Percentiles rank a stretch among this genome's conserved stretches.
Conservation (phyloP, 768 basidiomycete genomes). For the Pulveroboletus ravenelii region DNA sequence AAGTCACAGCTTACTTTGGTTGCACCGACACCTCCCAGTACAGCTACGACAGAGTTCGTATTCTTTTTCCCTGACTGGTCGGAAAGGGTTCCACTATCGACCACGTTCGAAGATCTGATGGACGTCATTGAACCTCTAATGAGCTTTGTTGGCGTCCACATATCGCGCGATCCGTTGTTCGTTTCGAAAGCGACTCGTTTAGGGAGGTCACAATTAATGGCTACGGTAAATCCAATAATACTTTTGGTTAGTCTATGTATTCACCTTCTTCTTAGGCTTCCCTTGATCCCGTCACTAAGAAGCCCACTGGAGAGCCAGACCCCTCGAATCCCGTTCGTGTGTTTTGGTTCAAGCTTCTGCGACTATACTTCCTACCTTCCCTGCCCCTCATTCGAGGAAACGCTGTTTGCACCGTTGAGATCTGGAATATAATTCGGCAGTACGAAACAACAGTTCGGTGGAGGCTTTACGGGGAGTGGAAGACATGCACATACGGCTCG, state of each 20-base stretch:
- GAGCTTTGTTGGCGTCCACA: conserved; percentile 73
- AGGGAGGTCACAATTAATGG: conserved; percentile 59
- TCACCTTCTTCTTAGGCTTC: conserved; percentile 34
- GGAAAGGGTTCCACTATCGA: conserved; percentile 62
- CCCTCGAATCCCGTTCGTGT: conserved; percentile 54
- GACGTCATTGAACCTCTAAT: conserved; percentile 77
- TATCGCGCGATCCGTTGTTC: conserved; percentile 73
- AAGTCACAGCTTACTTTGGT: conserved; percentile 68
- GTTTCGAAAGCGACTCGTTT: conserved; percentile 77
- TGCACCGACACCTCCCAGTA: conserved; percentile 79
- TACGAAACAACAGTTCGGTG: conserved; percentile 80
- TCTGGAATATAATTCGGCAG: conserved; percentile 85
- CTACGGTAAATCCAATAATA: conserved; percentile 40
- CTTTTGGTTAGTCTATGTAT: neutral
- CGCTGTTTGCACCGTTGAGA: conserved; percentile 83
- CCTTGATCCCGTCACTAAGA: conserved; percentile 59
- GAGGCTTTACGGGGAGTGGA: conserved; percentile 96
- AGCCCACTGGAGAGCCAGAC: conserved; percentile 49
- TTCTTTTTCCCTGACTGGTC: conserved; percentile 91
- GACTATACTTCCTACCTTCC: conserved; percentile 80
- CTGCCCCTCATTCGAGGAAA: conserved; percentile 81
- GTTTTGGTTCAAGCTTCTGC: conserved; percentile 84
- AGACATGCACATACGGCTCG: conserved; percentile 60
- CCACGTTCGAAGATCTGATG: conserved; percentile 61
- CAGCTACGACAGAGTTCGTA: conserved; percentile 68